These are phyloP conservation scores for Colletotrichum somersetense DNA, from an alignment of 2,329 filamentous ascomycete species.

Conservation along the genomic window DNA sequence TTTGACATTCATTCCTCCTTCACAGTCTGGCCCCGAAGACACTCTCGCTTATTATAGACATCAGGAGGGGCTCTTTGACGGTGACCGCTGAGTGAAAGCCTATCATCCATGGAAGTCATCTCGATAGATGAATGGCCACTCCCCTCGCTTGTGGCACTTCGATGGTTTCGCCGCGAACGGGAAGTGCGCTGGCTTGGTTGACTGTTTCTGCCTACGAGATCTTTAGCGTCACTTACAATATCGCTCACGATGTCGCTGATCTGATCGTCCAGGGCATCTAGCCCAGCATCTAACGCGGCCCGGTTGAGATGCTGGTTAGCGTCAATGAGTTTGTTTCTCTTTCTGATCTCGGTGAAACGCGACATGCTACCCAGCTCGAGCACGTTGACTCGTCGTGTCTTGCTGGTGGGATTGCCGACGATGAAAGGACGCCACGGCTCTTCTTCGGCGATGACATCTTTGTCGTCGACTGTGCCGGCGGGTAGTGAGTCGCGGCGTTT, in stretches of 20 bases:
- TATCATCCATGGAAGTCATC: slow-evolving; percentile 45
- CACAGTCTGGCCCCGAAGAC: slow-evolving; percentile 54
- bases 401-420: slow-evolving; percentile 78
- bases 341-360: slow-evolving; percentile 79
- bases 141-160: slow-evolving; percentile 33
- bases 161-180: slow-evolving; percentile 23
- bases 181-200: slow-evolving; percentile 20
- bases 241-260: slow-evolving; percentile 53
- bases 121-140: slow-evolving; percentile 46
- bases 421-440: slow-evolving; percentile 77
- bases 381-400: slow-evolving; percentile 76
- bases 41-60: slow-evolving; percentile 50
- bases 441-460: slow-evolving; percentile 59
- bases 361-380: slow-evolving; percentile 77
- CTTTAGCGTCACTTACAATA: slow-evolving; percentile 51
- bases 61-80: slow-evolving; percentile 43
- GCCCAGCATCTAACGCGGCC: slow-evolving; percentile 51
- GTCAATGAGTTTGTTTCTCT: slow-evolving; percentile 69
- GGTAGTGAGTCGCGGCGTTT: slow-evolving; percentile 59
- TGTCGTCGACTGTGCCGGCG: slow-evolving; percentile 38
- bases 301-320: slow-evolving; percentile 53
- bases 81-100: slow-evolving; percentile 42
- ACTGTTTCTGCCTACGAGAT: slow-evolving; percentile 43
- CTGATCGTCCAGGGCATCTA: slow-evolving; percentile 54
- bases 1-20: slow-evolving; percentile 48